Evolutionary conservation across 768 basidiomycete genomes (phyloP).

Genomic region (Tulasnella calospora): DNA sequence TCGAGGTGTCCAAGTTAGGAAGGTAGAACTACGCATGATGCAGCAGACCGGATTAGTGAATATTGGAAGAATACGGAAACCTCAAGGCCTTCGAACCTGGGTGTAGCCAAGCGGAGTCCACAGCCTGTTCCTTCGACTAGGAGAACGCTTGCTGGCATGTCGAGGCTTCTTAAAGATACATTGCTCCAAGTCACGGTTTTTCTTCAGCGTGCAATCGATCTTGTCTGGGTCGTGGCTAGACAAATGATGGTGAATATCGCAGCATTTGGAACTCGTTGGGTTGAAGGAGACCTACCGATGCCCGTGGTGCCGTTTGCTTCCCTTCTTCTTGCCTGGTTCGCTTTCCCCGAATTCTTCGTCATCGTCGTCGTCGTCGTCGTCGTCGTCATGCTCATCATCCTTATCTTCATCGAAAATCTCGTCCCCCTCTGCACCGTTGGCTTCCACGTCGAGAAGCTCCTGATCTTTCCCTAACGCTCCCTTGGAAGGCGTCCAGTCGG

Average conservation of each 20-base stretch:
- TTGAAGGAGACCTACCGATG: conserved; percentile 34
- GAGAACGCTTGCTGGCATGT: conserved; percentile 59
- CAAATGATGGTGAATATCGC: background rate
- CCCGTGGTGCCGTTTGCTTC: conserved; percentile 45
- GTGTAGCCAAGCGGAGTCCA: conserved; percentile 79
- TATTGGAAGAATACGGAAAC: conserved; percentile 48
- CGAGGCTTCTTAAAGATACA: conserved; percentile 55
- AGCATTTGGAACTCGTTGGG: background rate
- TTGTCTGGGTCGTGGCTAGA: conserved; percentile 33
- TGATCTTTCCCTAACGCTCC: background rate
- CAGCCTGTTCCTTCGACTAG: conserved; percentile 62
- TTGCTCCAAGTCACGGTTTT: conserved; percentile 57
- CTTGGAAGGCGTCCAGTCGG: conserved; percentile 34
- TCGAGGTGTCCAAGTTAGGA: conserved; percentile 49
- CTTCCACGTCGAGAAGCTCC: conserved; percentile 24
- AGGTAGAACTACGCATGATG: conserved; percentile 55
- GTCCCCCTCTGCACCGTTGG: conserved; percentile 16
- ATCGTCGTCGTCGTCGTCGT: conserved; percentile 11
- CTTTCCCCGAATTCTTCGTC: background rate
- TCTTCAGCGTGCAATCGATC: conserved; percentile 46
- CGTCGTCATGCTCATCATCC: conserved; percentile 32
- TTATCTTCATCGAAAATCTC: conserved; percentile 23
- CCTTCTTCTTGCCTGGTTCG: conserved; percentile 17
- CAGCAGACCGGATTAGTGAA: conserved; percentile 7
- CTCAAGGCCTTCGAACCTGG: conserved; percentile 49